These are phyloP conservation scores for Hermanozyma aechmeae DNA, from an alignment of 805 yeast genomes.

Conservation along the genomic window DNA sequence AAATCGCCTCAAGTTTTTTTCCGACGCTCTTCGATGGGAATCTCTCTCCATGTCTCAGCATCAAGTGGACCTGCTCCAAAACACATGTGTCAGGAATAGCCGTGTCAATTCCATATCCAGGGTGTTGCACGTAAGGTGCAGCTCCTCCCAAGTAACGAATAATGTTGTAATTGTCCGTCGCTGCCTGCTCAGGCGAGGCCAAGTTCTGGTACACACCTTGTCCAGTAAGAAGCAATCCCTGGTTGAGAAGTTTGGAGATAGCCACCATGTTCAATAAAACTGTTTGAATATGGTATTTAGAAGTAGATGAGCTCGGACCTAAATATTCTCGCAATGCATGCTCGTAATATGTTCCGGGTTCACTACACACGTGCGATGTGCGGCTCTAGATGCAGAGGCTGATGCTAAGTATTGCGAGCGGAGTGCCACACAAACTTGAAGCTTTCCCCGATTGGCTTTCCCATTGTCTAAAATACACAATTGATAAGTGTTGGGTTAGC, in stretches of 20 bases:
- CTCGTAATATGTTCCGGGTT: too few species aligned
- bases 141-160: constrained; percentile 44
- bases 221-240: constrained; percentile 20
- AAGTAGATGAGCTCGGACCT: too few species aligned
- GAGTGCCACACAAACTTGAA: too few species aligned
- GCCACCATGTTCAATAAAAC: too few species aligned
- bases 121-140: constrained; percentile 45
- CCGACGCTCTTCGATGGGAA: constrained; percentile 21
- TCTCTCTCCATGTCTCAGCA: background rate
- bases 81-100: constrained; percentile 40
- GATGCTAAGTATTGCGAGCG: too few species aligned
- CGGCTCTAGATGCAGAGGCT: too few species aligned
- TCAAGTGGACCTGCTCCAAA: background rate
- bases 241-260: constrained; percentile 17
- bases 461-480: too few species aligned
- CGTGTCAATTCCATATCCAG: constrained; percentile 44
- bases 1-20: constrained; percentile 15
- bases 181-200: constrained; percentile 32
- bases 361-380: too few species aligned
- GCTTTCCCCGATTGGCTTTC: too few species aligned
- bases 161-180: constrained; percentile 37
- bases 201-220: constrained; percentile 18
- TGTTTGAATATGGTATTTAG: too few species aligned
- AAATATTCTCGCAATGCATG: too few species aligned
- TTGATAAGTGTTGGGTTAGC: too few species aligned